A percentile compares a stretch with the other conserved stretches of the same genome.
These are phyloP conservation scores for Penstemon eatonii DNA, from an alignment of 257 asterid genomes.

Conservation along the genomic window DNA sequence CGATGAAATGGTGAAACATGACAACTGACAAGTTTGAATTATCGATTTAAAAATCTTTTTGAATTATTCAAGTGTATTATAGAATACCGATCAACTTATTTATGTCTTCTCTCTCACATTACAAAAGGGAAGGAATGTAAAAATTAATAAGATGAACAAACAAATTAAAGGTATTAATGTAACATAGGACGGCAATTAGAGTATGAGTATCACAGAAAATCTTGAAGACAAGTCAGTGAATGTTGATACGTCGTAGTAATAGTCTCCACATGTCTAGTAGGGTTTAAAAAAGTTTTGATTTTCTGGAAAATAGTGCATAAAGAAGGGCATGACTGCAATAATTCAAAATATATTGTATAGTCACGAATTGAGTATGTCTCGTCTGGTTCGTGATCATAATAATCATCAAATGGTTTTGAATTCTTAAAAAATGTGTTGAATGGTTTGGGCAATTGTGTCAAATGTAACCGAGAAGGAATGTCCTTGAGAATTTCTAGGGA, in stretches of 20 bases:
- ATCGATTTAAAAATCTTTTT: no score
- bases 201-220: not conserved
- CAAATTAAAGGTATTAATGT: no score
- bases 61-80: no score
- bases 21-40: no score
- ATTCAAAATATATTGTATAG: not conserved
- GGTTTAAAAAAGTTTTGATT: not conserved
- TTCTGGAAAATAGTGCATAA: not conserved
- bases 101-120: no score
- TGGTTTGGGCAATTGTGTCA: not conserved
- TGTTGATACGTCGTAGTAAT: not conserved
- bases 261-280: not conserved
- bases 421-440: not conserved
- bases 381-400: no score
- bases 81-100: no score
- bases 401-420: no score
- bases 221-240: not conserved
- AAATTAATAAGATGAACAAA: no score
- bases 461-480: not conserved
- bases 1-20: no score
- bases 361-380: no score
- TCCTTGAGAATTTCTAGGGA: constrained; percentile 21
- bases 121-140: no score
- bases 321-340: not conserved
- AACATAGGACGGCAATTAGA: not conserved